Base-by-base conservation (phyloP, 176 grass and related monocot species). In the Triticum urartu region DNA sequence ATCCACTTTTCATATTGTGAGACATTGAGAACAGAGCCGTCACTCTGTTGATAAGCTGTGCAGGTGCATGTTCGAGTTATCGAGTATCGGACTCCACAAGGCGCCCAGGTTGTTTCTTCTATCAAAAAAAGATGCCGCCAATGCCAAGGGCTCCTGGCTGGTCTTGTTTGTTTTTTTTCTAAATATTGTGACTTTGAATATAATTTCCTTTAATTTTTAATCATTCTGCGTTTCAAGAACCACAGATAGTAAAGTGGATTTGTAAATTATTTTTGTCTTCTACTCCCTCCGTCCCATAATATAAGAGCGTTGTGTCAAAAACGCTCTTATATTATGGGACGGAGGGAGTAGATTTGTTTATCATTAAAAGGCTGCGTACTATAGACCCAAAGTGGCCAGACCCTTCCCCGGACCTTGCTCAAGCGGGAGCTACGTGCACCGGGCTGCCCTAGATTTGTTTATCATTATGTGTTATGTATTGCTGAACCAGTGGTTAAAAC, bases 221-320 rank as follows among this genome's bases (percentile, higher is more conserved):
- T 35, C 76, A 54, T 74, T 74, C 12, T 81, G 78, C 50, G 15
- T 73, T 82, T 86, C 38, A 54, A 17, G 7, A 64, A 25, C 33
- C 25, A 79, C 3, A 66, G 22, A 59, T 64, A 21, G 13, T 42
- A 25, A 71, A 9, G 11, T 18, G 68, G 50, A 74, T 40, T 3
- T 62, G 4, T 60, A n/a, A 8, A 33, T 68, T 9, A 4, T 39
- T 77, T 72, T 50, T 40, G 20, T 84, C 22, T 54, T 42, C n/a
- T 40, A 36, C 35, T 36, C 35, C 35, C 35, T 36, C 35, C 6
- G 35, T 36, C 35, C 35, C 35, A 36, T 36, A 36, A 36, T 36
- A 36, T 36, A 36, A 36, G 35, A 36, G 35, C 35, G 35, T 36
- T 30, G 28, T 30, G 28, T 30, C 28, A 30, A 30, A 30, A 30